Evolutionary conservation across 345 rosid species (phyloP).

Genomic region (Balakata baccata): DNA sequence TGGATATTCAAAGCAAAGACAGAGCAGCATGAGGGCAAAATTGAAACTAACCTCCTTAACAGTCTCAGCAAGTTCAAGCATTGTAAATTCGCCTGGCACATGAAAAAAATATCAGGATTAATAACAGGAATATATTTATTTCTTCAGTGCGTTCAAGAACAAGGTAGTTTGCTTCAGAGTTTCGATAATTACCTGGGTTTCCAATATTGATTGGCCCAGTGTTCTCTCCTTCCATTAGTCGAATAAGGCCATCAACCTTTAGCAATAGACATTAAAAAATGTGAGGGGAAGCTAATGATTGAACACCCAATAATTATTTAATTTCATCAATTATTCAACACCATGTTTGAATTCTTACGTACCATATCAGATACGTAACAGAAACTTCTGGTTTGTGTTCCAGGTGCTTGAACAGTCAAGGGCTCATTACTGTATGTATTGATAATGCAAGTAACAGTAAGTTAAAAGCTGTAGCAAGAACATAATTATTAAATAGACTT

Average conservation of each 20-base stretch:
- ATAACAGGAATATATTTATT: neutral
- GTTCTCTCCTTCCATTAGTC: constrained; percentile 89
- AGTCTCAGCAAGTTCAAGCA: constrained; percentile 80
- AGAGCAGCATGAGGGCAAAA: neutral
- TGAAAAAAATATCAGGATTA: neutral
- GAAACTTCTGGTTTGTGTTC: constrained; percentile 96
- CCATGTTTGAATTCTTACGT: constrained; percentile 11
- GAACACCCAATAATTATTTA: neutral
- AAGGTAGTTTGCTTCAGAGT: neutral
- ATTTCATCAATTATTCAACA: neutral
- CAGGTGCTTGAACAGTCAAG: constrained; percentile 87
- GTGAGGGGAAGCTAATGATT: neutral
- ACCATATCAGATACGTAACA: constrained; percentile 98
- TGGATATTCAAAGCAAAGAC: neutral
- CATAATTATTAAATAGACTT: neutral
- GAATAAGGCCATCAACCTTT: constrained; percentile 90
- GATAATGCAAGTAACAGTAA: neutral
- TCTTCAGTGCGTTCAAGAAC: neutral
- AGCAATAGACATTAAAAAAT: constrained; percentile 1
- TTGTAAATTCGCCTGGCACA: constrained; percentile 74
- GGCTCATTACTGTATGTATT: constrained; percentile 60
- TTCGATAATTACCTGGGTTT: constrained; percentile 52
- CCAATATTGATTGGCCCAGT: constrained; percentile 93
- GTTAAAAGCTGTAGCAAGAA: neutral
- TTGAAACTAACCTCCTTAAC: constrained; percentile 70